phyloP scores from a whole-genome alignment of 2,329 filamentous ascomycete genomes.

The Fusarium odoratissimum region DNA sequence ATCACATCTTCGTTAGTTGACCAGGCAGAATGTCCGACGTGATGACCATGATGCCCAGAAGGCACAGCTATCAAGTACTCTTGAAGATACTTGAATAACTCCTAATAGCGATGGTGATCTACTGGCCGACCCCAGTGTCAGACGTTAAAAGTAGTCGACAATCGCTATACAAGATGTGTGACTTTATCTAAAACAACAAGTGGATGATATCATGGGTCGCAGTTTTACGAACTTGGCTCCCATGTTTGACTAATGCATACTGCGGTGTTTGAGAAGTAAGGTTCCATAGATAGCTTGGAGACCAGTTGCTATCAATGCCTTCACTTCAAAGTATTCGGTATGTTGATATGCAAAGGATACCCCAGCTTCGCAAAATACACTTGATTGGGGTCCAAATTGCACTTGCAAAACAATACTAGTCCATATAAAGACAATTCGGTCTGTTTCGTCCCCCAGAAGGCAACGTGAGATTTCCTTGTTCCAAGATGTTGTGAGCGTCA shows the following conservation, averaged over 20 bases:
- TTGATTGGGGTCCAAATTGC: slow-evolving; percentile 39
- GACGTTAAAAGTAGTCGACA: slow-evolving; percentile 15
- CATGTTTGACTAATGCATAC: slow-evolving; percentile 38
- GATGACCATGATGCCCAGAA: not conserved
- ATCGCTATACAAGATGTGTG: slow-evolving; percentile 25
- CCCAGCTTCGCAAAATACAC: slow-evolving; percentile 40
- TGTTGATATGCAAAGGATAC: slow-evolving; percentile 13
- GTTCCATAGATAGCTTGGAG: slow-evolving; percentile 22
- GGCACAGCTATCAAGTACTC: not conserved
- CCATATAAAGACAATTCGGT: slow-evolving; percentile 22
- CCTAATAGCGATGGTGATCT: not conserved
- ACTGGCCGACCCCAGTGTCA: slow-evolving; percentile 12
- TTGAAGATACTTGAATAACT: slow-evolving; percentile 11
- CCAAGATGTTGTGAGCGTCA: slow-evolving; percentile 25
- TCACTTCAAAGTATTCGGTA: slow-evolving; percentile 17
- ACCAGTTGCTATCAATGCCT: slow-evolving; percentile 13
- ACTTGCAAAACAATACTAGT: slow-evolving; percentile 43
- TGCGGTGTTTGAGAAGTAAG: slow-evolving; percentile 28
- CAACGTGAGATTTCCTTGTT: slow-evolving; percentile 25
- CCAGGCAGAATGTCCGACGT: not conserved
- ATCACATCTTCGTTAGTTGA: not conserved
- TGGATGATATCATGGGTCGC: slow-evolving; percentile 37
- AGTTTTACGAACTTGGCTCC: slow-evolving; percentile 33
- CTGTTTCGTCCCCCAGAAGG: slow-evolving; percentile 17
- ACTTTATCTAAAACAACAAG: slow-evolving; percentile 39